Base-by-base conservation (phyloP, 352 stramenopile species). In the Phytophthora europaea region DNA sequence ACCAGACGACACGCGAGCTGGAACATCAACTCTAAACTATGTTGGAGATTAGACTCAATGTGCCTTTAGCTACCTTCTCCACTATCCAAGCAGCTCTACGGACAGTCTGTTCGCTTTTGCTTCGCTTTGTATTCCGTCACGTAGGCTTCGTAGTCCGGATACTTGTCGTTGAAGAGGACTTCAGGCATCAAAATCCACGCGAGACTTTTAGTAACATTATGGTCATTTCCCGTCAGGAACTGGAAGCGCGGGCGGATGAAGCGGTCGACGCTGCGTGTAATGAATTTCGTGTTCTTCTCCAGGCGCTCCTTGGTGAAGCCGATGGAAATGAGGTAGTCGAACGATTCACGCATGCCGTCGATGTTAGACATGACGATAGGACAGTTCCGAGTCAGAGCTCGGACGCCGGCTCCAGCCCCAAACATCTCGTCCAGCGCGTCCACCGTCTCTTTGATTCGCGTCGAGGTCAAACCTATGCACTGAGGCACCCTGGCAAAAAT, bases 321-420 rank as follows among this genome's bases (percentile, higher is more conserved):
- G 15, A 81, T 70, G 1, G 73, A 69, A 9, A 66, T 66, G 10
- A 89, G 48, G 28, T 70, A 90, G 22, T 71, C 23, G 51, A 80
- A 80, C 22, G 83, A 67, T 34, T 65, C 62, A 22, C 61, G 61
- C 22, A 90, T 52, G 36, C 70, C 28, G 22, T 73, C 55, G 4
- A 67, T 47, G 65, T 83, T 89, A 63, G 45, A 77, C 76, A 87
- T 83, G 34, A 88, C 70, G 31, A 90, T 34, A n/a, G 74, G 77
- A 15, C 67, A 65, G 18, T 68, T 78, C 3, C 33, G 51, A 13
- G 43, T 15, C 65, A 81, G 76, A 13, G 77, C 28, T 1, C 26
- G 26, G 1, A 70, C 28, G 0, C 61, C 77, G 2, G 38, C 52
- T 15, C 73, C 73, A 4, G 47, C 52, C 1, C 83, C 81, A 45